phyloP scores from a whole-genome alignment of 192 early-diverging fungal genomes.

The Podila verticillata region DNA sequence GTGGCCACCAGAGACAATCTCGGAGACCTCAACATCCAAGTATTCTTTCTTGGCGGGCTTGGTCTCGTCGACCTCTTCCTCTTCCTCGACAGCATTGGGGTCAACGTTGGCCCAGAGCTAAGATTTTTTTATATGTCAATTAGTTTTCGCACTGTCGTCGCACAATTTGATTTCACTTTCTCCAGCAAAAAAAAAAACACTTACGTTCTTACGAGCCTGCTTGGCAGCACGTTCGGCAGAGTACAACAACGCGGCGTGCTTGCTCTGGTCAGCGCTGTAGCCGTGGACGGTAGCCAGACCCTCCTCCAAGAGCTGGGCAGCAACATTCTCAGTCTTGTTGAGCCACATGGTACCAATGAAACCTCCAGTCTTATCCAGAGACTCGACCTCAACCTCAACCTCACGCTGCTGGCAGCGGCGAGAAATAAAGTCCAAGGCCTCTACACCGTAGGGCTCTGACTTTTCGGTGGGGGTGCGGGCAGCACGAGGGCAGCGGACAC shows the following conservation, averaged over 20 bases:
- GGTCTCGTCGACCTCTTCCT: constrained; percentile 52
- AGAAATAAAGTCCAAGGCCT: constrained; percentile 78
- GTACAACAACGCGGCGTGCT: constrained; percentile 72
- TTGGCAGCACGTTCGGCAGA: constrained; percentile 85
- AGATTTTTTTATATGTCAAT: constrained; percentile 7
- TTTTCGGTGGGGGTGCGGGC: constrained; percentile 75
- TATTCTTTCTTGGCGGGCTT: constrained; percentile 74
- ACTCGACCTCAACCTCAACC: constrained; percentile 90
- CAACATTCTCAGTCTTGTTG: constrained; percentile 72
- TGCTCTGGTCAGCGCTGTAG: constrained; percentile 86
- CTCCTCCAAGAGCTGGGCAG: constrained; percentile 75
- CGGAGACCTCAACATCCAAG: constrained; percentile 76
- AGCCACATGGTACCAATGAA: constrained; percentile 92
- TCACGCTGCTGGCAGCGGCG: constrained; percentile 86
- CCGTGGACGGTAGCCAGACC: constrained; percentile 89
- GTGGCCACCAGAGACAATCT: constrained; percentile 65
- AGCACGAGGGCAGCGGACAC: constrained; percentile 85
- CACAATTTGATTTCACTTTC: background rate
- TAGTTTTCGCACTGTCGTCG: background rate
- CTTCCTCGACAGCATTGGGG: constrained; percentile 57
- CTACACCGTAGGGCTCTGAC: constrained; percentile 87
- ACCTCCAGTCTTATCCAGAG: constrained; percentile 88
- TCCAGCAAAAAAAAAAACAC: constrained; percentile 52
- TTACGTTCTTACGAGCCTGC: constrained; percentile 72
- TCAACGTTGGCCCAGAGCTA: constrained; percentile 56